A percentile compares a stretch with the other conserved stretches of the same genome.
phyloP scores from a whole-genome alignment of 345 rosid genomes.

The Salix caprea region DNA sequence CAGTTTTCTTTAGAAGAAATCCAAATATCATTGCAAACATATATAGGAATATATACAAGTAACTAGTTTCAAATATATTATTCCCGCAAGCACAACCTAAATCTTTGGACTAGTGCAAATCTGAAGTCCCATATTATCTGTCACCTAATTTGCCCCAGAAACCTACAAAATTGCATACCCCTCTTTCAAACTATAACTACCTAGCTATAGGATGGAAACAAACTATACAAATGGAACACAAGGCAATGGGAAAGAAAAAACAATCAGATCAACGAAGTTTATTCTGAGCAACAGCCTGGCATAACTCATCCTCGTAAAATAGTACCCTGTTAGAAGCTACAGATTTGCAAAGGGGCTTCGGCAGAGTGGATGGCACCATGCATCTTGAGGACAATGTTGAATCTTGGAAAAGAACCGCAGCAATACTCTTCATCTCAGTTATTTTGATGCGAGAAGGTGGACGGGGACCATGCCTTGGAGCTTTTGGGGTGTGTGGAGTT shows the following conservation, averaged over 20 bases:
- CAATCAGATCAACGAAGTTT: conserved; percentile 54
- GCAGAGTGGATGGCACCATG: conserved; percentile 69
- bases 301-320: conserved; percentile 88
- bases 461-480: conserved; percentile 89
- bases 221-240: conserved; percentile 44
- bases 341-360: conserved; percentile 73
- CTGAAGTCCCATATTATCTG: conserved; percentile 13
- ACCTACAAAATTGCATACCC: conserved; percentile 63
- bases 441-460: conserved; percentile 71
- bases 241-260: conserved; percentile 1
- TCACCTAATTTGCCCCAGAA: conserved; percentile 36
- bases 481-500: conserved; percentile 82
- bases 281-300: conserved; percentile 94
- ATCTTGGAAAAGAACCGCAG: conserved; percentile 92
- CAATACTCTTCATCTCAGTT: conserved; percentile 71
- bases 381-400: conserved; percentile 67
- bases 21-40: conserved; percentile 24
- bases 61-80: conserved; percentile 31
- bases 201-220: conserved; percentile 28
- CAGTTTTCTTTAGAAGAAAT: not conserved
- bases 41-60: conserved; percentile 39
- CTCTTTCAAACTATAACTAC: conserved; percentile 36
- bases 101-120: conserved; percentile 28
- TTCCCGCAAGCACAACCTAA: conserved; percentile 32
- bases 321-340: conserved; percentile 70